Evolutionary conservation across 169 alveolate species (phyloP), one percentile per base, ranked within the genome.

Genomic region (Plasmodium gaboni): DNA sequence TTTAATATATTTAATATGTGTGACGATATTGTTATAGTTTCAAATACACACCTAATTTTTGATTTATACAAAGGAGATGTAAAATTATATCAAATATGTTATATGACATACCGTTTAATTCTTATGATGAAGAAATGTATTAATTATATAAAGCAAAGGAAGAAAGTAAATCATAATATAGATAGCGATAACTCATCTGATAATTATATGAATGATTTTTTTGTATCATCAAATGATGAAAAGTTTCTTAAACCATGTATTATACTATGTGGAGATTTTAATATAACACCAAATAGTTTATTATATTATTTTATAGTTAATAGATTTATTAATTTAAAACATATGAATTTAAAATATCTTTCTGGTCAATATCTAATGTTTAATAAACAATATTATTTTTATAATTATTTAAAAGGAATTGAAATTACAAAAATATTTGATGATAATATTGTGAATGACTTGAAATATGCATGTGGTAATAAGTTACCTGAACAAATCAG

Each of bases 311-410:
- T 87, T 73, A 74, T 94, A 26, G 70, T 83, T 60, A 88, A 94
- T 51, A 94, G 96, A 12, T 92, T 85, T 64, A 94, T 88, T 44
- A 93, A 87, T 55, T 83, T 94, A 59, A 89, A 89, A 42, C 86
- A 94, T 71, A 69, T 89, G 51, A 85, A 92, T 73, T 86, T 85
- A 38, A 90, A 86, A 63, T 61, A 64, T 13, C 42, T 94, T 17
- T 94, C 96, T 10, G 96, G 96, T 0, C 96, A 94, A 80, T 92
- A 94, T 51, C 80, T 94, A 57, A 94, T 94, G 96, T 92, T 88
- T 64, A 93, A 94, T 32, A 78, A 87, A 46, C 71, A 91, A 63
- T 94, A 32, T 60, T 80, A 80, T 59, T 57, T 53, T 32, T 26
- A 70, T 55, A 80, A 57, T 48, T 80, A 51, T 70, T 68, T 67